Evolutionary conservation across 2,329 filamentous ascomycete species (phyloP), one percentile per base, ranked within the genome.

Genomic region (Geosmithia flava): DNA sequence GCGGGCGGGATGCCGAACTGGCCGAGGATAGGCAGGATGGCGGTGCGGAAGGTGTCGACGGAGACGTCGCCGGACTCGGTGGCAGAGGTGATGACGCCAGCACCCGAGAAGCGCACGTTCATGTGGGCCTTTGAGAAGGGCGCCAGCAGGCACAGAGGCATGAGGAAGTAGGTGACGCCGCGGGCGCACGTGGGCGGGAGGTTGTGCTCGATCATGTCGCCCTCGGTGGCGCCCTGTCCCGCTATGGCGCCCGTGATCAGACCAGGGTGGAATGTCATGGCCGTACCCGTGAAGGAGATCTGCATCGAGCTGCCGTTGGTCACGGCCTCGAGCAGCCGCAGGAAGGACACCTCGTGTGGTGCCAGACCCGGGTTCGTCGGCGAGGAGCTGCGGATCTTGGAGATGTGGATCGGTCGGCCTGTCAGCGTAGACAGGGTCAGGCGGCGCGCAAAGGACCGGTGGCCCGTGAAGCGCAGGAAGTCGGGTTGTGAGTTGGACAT

Each of bases 251-350:
- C 93, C 0, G 88, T 93, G 58, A 98, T 94, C 41, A 98, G 73
- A 37, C 93, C 93, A 0, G 93, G 93, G 54, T 87, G 85, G 68
- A 94, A 98, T 39, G 90, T 83, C 49, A 98, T 78, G 1, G 88
- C 90, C 0, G 93, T 97, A 61, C 93, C 93, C 1, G 89, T 96
- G 69, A 95, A 93, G 11, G 89, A 95, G 56, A 98, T 95, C 60
- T 96, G 90, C 69, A 97, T 88, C 49, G 85, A 82, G 50, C 86
- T 87, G 68, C 93, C 93, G 72, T 98, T 98, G 60, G 93, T 98
- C 58, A 98, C 76, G 55, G 87, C 78, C 66, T 97, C 93, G 60
- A 98, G 82, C 17, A 98, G 85, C 49, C 93, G 90, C 30, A 98
- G 78, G 66, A 98, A 91, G 44, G 93, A 97, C 58, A 97, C 83